Base-by-base conservation (phyloP, 352 stramenopile species). In the Phytophthora multivora region DNA sequence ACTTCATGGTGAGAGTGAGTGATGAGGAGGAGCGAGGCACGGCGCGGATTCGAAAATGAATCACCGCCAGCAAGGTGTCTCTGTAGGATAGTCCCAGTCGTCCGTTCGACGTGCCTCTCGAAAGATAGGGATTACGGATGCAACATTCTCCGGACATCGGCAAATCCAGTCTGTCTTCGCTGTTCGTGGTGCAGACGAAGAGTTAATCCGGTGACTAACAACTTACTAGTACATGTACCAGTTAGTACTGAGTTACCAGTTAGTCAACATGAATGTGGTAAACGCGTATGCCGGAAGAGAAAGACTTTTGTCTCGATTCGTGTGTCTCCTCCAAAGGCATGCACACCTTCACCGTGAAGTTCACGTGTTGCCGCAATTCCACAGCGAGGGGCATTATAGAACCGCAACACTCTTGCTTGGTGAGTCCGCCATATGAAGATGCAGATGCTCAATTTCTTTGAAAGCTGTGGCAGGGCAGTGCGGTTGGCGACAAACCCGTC, bases 11-110 rank as follows among this genome's bases (percentile, higher is more conserved):
- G 26, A 21, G 11, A 21, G 23, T 9, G 13, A 10, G 7, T 30
- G 42, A 23, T 58, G 15, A 9, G 54, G 7, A 7, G 28, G 42
- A 50, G 59, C 12, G 25, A 9, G 23, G 35, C 1, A 56, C 12
- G 41, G 40, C 5, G 45, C 16, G 16, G 49, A 61, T 58, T 38
- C 25, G 16, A 55, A 15, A 69, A 48, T 63, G 60, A 68, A 61
- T 53, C 19, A 25, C 18, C 28, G 21, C n/a, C 11, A 19, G n/a
- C 35, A 40, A 18, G 13, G 35, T 40, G 35, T 10, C 35, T 40
- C 35, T n/a, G 13, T 5, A 40, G 12, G 33, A 42, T 31, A 43
- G 26, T 13, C 16, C 18, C 19, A 25, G 28, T 26, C 38, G 38
- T 43, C 5, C 16, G 7, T 25, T 43, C 38, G 38, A 40, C 15